Percentiles rank a stretch among this genome's conserved stretches.
Evolutionary conservation across 2,329 filamentous ascomycete genomes (phyloP).

Genomic region (Drechslerella coelobrocha): DNA sequence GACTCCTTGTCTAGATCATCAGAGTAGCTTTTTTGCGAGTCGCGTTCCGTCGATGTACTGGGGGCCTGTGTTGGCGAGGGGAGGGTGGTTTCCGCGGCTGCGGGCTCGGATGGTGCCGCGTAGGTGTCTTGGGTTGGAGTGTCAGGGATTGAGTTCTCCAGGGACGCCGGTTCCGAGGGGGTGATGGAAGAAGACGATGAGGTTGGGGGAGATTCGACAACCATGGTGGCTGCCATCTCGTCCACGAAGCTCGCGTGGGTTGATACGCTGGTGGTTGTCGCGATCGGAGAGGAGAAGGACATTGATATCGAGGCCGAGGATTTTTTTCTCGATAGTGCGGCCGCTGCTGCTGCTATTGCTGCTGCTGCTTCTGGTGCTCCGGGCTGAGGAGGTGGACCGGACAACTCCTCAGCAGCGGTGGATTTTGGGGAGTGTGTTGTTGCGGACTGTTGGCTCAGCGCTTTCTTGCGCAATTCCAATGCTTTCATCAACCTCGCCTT

Average conservation of each 20-base stretch:
- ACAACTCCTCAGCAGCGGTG: conserved; percentile 12
- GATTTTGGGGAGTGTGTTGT: conserved; percentile 45
- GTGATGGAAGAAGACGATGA: conserved; percentile 28
- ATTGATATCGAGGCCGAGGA: not conserved
- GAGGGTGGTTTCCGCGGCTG: conserved; percentile 29
- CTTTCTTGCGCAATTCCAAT: conserved; percentile 85
- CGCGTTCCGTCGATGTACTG: conserved; percentile 44
- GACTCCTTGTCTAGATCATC: conserved; percentile 49
- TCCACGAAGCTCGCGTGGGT: conserved; percentile 35
- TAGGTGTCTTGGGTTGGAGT: conserved; percentile 46
- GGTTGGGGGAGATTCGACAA: conserved; percentile 20
- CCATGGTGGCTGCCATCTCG: conserved; percentile 37
- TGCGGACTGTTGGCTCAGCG: conserved; percentile 62
- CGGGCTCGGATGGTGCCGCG: conserved; percentile 39
- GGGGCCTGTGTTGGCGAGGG: conserved; percentile 47
- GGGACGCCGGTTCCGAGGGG: conserved; percentile 48
- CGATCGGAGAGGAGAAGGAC: conserved; percentile 1
- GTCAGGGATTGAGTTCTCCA: conserved; percentile 45
- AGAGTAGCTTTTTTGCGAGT: conserved; percentile 48
- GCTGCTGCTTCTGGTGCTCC: not conserved
- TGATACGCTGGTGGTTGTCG: not conserved
- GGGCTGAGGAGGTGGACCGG: conserved; percentile 14
- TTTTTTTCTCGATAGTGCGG: not conserved
- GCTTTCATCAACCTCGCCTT: conserved; percentile 94
- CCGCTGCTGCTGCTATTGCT: not conserved